Conservation (phyloP, 306 rosid species). For the Quercus wislizeni region DNA sequence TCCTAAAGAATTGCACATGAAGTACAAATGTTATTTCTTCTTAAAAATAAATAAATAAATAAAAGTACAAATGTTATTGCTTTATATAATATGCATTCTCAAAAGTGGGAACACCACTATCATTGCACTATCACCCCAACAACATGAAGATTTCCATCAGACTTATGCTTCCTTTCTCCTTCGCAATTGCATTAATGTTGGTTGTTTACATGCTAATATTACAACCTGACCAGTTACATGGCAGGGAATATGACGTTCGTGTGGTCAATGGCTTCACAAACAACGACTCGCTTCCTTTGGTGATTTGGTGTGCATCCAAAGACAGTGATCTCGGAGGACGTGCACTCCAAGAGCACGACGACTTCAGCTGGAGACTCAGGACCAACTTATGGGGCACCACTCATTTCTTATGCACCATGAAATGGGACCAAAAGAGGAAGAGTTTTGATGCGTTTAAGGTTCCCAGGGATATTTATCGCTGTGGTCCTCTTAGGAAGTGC, state of each 20-base stretch:
- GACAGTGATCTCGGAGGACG: conserved; percentile 73
- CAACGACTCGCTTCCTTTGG: conserved; percentile 74
- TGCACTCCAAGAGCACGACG: conserved; percentile 79
- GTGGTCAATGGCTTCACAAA: conserved; percentile 70
- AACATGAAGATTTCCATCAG: conserved; percentile 16
- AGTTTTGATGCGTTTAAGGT: conserved; percentile 71
- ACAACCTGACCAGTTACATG: conserved; percentile 31
- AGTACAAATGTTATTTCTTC: no score
- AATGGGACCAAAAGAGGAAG: conserved; percentile 65
- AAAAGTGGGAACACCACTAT: no score
- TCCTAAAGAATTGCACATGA: no score
- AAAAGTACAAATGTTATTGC: no score
- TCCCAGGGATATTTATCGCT: conserved; percentile 59
- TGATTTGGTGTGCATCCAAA: conserved; percentile 74
- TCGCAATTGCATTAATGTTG: conserved; percentile 22
- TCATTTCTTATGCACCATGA: conserved; percentile 66
- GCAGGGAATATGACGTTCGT: conserved; percentile 47
- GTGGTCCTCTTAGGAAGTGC: conserved; percentile 49
- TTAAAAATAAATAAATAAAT: no score
- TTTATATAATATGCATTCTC: no score
- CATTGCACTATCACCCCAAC: not conserved
- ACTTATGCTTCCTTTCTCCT: conserved; percentile 11
- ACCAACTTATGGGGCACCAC: conserved; percentile 48
- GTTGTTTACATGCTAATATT: conserved; percentile 27
- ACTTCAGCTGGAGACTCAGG: conserved; percentile 68